Evolutionary conservation across 768 basidiomycete genomes (phyloP).

Genomic region (Mycena rosella): DNA sequence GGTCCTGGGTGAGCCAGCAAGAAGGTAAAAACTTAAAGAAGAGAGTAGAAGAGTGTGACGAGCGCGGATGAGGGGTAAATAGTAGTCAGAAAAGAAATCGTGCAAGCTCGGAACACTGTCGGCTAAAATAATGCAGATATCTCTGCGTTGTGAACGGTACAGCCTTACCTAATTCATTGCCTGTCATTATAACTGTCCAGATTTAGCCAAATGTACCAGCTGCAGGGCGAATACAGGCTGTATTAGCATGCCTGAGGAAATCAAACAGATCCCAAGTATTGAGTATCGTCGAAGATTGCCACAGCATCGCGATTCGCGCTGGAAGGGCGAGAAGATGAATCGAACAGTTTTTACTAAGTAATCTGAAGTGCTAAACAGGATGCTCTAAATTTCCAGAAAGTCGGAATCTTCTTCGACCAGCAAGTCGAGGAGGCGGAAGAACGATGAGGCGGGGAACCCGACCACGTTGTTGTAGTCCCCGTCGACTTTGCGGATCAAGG

Average conservation of each 20-base stretch:
- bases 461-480: slow-evolving; percentile 93
- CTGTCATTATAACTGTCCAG: too few relatives aligned
- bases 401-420: slow-evolving; percentile 82
- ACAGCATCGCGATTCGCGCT: too few relatives aligned
- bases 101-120: neutral
- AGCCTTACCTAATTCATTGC: too few relatives aligned
- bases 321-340: too few relatives aligned
- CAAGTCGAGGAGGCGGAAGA: slow-evolving; percentile 80
- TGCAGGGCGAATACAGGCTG: neutral
- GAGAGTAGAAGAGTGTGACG: neutral
- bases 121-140: too few relatives aligned
- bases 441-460: slow-evolving; percentile 91
- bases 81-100: too few relatives aligned
- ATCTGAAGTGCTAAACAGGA: too few relatives aligned
- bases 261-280: too few relatives aligned
- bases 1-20: neutral
- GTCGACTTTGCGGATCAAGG: slow-evolving; percentile 87
- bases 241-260: too few relatives aligned
- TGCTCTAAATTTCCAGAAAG: slow-evolving; percentile 60
- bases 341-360: too few relatives aligned
- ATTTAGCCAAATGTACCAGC: neutral
- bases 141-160: too few relatives aligned
- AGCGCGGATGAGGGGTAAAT: neutral
- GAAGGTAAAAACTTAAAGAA: neutral
- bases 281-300: too few relatives aligned